Base-by-base conservation (phyloP, 352 stramenopile species). In the Phytopythium cucurbitacearum region DNA sequence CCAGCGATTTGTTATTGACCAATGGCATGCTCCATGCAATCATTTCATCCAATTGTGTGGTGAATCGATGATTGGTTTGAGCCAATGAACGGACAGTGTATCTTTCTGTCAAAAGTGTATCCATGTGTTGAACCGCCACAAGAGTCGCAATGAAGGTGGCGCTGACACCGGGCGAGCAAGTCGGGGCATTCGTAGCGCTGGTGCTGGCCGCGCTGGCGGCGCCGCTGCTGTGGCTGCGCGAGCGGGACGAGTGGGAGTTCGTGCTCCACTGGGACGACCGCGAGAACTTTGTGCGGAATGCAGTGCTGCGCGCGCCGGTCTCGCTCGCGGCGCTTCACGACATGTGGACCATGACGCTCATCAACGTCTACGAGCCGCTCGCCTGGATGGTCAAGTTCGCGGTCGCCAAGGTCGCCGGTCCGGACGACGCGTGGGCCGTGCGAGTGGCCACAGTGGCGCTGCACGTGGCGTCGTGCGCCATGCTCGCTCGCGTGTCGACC, bases 291-390 rank as follows among this genome's bases (percentile, higher is more conserved):
- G 7, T 84, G 12, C 49, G 71, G 1, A 88, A 86, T 48, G 48
- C 63, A 1, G 59, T 79, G 36, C 70, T 86, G 33, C 70, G 73
- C n/a, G 40, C 44, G 32, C 61, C 60, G 12, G 50, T 90, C 8
- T 60, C 62, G n/a, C 43, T 52, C 11, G 13, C 28, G 9, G 73
- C 65, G 10, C 41, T 91, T 43, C 51, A 53, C 35, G 3, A 43
- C 33, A 89, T 91, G 75, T 68, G 73, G 51, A 76, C 61, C 5
- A 67, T 78, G 59, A 61, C 47, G 15, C 72, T 69, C 35, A 74
- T 89, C 65, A 89, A 87, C 53, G 75, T 87, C 7, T 89, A 81
- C 58, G 75, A 89, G 40, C 75, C 80, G 5, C 64, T 91, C 15
- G 67, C 73, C 11, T 91, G 77, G 80, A 32, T 88, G 9, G 53